phyloP scores from a whole-genome alignment of 257 asterid genomes.

The Jaltomata sinuosa region DNA sequence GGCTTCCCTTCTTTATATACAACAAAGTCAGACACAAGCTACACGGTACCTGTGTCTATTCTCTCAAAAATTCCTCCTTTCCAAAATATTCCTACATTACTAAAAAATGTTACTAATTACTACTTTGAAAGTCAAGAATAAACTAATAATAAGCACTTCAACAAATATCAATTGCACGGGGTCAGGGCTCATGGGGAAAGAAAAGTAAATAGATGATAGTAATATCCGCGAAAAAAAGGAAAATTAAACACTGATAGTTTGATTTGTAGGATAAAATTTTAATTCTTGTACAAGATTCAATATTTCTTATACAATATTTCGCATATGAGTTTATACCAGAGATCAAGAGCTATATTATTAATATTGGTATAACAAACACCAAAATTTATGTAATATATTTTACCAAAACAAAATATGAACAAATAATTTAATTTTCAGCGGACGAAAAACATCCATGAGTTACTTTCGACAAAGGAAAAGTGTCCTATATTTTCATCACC shows the following conservation, averaged over 20 bases:
- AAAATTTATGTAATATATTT: background rate
- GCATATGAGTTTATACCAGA: no score
- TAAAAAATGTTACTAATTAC: no score
- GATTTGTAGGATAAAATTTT: background rate
- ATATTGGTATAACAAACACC: background rate
- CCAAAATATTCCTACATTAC: no score
- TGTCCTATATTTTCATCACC: no score
- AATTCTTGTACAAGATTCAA: background rate
- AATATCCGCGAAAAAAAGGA: background rate
- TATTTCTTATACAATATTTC: background rate
- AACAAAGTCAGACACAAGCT: conserved; percentile 66
- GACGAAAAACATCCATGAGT: no score
- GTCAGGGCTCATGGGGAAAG: background rate
- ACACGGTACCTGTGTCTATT: conserved; percentile 42
- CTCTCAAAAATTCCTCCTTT: no score
- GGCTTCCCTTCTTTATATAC: conserved; percentile 82
- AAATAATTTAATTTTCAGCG: no score
- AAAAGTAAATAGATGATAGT: background rate
- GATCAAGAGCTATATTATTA: background rate
- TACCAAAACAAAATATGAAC: no score
- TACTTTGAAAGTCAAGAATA: no score
- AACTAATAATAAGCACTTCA: no score
- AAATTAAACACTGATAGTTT: background rate
- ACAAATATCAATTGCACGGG: background rate
- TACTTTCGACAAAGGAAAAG: no score